Conservation (phyloP, 345 rosid genomes). For the Triadica sebifera region DNA sequence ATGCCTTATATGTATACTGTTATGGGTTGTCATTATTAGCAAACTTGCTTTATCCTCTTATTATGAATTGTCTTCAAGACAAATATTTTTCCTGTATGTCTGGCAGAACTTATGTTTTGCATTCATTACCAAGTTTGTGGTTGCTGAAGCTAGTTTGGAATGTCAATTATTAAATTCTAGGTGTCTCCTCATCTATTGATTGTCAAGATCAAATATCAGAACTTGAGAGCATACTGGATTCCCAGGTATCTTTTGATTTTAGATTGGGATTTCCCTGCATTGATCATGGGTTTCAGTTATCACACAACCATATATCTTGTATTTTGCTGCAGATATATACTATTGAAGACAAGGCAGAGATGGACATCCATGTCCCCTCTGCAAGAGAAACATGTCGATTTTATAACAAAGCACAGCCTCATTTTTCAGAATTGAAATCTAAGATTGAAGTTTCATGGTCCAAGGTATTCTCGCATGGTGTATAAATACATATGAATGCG, state of each 20-base stretch:
- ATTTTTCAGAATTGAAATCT: constrained; percentile 45
- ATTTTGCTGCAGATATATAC: constrained; percentile 51
- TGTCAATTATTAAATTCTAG: constrained; percentile 19
- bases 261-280: neutral
- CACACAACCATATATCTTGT: constrained; percentile 14
- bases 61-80: neutral
- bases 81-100: neutral
- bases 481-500: neutral
- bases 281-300: neutral
- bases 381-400: constrained; percentile 54
- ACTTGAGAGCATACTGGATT: constrained; percentile 75
- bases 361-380: constrained; percentile 49
- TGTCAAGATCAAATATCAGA: constrained; percentile 64
- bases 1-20: neutral
- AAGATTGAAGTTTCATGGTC: constrained; percentile 51
- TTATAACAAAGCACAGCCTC: constrained; percentile 47
- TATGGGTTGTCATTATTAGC: neutral
- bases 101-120: neutral
- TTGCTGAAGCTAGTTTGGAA: neutral
- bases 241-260: constrained; percentile 45
- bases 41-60: constrained; percentile 7
- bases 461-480: constrained; percentile 50
- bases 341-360: constrained; percentile 48
- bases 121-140: neutral
- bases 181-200: constrained; percentile 43